Conservation (phyloP, 2,329 filamentous ascomycete genomes). For the Didymella arachidicola region DNA sequence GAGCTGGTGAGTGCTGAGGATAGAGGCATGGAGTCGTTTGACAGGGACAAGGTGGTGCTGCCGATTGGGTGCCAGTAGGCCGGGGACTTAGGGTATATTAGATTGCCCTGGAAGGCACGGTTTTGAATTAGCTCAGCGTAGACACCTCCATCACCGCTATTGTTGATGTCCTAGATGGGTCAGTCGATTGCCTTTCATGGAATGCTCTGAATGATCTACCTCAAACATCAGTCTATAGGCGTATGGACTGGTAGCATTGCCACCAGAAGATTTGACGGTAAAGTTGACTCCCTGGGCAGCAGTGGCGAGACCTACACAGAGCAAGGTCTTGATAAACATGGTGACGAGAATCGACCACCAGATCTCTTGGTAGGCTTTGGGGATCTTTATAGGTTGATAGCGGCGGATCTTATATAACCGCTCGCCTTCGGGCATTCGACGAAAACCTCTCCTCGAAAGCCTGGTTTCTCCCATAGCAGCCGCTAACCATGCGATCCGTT, state of each 20-base stretch:
- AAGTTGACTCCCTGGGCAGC: background rate
- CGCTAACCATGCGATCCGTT: background rate
- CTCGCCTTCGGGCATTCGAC: background rate
- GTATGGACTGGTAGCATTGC: background rate
- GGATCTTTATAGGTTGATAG: background rate
- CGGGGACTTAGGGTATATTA: background rate
- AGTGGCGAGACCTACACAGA: background rate
- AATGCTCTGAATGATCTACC: background rate
- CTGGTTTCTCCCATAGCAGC: background rate
- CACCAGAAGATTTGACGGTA: background rate
- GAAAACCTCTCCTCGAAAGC: background rate
- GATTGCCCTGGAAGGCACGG: background rate
- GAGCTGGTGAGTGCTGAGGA: conserved; percentile 5
- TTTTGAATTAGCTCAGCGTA: background rate
- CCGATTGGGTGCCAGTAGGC: background rate
- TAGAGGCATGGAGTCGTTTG: conserved; percentile 1
- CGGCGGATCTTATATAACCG: background rate
- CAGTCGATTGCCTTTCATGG: background rate
- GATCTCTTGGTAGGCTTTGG: background rate
- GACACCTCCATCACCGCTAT: background rate
- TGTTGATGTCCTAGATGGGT: background rate
- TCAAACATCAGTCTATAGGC: background rate
- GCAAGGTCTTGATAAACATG: background rate
- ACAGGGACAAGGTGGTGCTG: conserved; percentile 3
- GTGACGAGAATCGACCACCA: background rate